These are phyloP conservation scores for Yarrowia phangngaensis DNA, from an alignment of 805 yeast genomes.

Conservation along the genomic window DNA sequence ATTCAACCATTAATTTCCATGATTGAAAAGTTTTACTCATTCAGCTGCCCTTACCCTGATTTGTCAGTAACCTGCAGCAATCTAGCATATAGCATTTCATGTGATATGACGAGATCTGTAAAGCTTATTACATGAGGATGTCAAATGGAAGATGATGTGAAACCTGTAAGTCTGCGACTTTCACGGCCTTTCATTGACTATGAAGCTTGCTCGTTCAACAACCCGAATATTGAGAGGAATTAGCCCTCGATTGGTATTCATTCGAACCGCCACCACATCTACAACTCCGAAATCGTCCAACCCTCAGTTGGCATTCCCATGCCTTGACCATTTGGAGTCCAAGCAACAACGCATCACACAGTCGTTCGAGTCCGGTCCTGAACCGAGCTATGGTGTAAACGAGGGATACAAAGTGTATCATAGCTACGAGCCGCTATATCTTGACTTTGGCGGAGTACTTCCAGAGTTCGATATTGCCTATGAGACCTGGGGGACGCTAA, in stretches of 20 bases:
- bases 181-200: no score
- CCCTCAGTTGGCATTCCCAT: conserved; percentile 75
- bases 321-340: conserved; percentile 70
- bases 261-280: conserved; percentile 2
- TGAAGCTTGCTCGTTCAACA: conserved; percentile 14
- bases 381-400: conserved; percentile 73
- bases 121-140: conserved; percentile 23
- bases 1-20: no score
- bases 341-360: conserved; percentile 34
- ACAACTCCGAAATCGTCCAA: conserved; percentile 43
- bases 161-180: no score
- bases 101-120: conserved; percentile 22
- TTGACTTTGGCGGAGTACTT: conserved; percentile 78
- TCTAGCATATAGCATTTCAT: no score
- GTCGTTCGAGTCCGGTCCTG: conserved; percentile 66
- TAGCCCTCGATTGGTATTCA: conserved; percentile 2
- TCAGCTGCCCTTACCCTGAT: no score
- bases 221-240: conserved; percentile 3
- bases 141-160: no score
- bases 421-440: conserved; percentile 55
- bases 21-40: no score
- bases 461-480: conserved; percentile 80
- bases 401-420: conserved; percentile 62
- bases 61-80: no score
- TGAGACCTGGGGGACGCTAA: conserved; percentile 85